phyloP scores from a whole-genome alignment of 768 basidiomycete genomes.

The Collybia sp. region DNA sequence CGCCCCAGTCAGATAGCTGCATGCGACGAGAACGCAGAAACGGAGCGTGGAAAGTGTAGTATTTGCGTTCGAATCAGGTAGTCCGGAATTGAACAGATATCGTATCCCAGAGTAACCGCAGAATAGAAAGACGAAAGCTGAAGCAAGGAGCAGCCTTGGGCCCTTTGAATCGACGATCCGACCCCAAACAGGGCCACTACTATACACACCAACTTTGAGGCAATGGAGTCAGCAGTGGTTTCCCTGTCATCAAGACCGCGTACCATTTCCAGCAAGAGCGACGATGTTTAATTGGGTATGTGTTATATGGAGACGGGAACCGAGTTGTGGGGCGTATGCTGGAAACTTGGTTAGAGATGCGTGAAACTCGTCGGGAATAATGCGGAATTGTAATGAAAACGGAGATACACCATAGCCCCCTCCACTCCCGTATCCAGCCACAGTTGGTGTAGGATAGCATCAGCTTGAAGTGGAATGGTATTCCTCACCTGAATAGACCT shows the following conservation, averaged over 20 bases:
- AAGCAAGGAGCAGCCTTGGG: constrained; percentile 60
- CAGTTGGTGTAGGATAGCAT: background rate
- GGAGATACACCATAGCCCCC: background rate
- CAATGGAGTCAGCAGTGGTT: background rate
- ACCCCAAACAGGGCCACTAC: constrained; percentile 75
- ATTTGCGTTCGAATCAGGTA: constrained; percentile 21
- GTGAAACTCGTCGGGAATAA: constrained; percentile 1
- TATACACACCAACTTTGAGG: constrained; percentile 69
- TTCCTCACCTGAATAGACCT: constrained; percentile 40
- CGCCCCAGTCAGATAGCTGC: constrained; percentile 67
- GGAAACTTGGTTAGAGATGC: background rate
- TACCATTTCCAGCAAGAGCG: constrained; percentile 75
- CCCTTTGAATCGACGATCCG: constrained; percentile 72
- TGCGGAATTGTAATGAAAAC: background rate
- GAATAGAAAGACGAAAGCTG: constrained; percentile 56
- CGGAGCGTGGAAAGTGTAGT: constrained; percentile 33
- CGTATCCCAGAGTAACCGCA: constrained; percentile 75
- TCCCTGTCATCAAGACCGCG: constrained; percentile 12
- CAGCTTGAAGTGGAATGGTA: background rate
- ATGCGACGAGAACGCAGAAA: constrained; percentile 51
- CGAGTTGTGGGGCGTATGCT: constrained; percentile 89
- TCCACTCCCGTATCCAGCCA: background rate
- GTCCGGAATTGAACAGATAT: constrained; percentile 55
- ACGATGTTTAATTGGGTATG: constrained; percentile 83
- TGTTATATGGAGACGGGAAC: constrained; percentile 64